Base-by-base conservation (phyloP, 176 grass and related monocot genomes). In the Oryza meridionalis region DNA sequence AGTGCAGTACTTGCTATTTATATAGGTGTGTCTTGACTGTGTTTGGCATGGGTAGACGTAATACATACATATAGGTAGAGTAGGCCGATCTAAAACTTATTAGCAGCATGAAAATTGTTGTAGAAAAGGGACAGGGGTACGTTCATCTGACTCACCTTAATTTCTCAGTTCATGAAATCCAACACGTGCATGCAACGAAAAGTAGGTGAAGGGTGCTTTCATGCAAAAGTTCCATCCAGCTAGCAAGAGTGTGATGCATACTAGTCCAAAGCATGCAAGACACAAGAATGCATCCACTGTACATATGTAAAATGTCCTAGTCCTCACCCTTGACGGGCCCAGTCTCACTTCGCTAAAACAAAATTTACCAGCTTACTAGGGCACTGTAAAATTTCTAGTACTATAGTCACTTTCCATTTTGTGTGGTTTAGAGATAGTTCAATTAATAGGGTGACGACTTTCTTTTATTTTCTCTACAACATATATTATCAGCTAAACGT, bases 181-280 rank as follows among this genome's bases (percentile, higher is more conserved):
- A 70, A 4, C 75, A 83, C 84, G 84, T 83, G 84, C 84, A 50
- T 83, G 62, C 2, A 62, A 69, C 22, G 50, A 42, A 83, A 79
- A 75, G 79, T 79, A 9, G 69, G 69, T 24, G 29, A 32, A 62
- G 27, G 75, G 84, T 24, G 84, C 74, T 83, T 83, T 90, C 79
- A 75, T 75, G 79, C 75, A 90, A 66, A 82, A 61, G 40, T 16
- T 9, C 25, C 37, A 45, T 6, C 7, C 37, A 38, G 51, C 75
- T n/a, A 38, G 22, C 11, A 22, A 71, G 38, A 40, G 44, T 10
- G 42, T 15, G 3, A 7, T 1, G 61, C 6, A 0, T 62, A 12
- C 27, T 63, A 61, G 47, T 50, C 59, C 66, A 79, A 31, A 26
- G 45, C 40, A 31, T 21, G 45, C 40, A 44, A 35, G 50, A 13